Evolutionary conservation across 331 rosid genomes (phyloP), one percentile per base, ranked within the genome.

Genomic region (Saraca asoca): DNA sequence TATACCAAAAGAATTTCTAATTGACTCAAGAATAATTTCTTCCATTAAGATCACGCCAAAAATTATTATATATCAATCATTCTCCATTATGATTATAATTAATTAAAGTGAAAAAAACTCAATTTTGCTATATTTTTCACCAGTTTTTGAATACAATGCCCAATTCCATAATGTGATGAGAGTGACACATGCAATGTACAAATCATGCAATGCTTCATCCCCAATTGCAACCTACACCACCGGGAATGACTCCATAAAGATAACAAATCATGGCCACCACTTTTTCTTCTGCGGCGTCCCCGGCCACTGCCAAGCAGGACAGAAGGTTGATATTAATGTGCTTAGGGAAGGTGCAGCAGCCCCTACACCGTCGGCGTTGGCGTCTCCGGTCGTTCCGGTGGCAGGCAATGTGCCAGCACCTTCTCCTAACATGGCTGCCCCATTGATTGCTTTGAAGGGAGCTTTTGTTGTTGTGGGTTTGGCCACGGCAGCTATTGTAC

Each of bases 251-350:
- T 9, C 91, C 42, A 79, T 87, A 51, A 63, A 71, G 13, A 79
- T 93, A 66, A 81, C 55, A 12, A 73, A 58, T 18, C 57, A 75
- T 72, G 95, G 98, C 50, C 97, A 93, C 51, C 95, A 93, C 58
- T 90, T 82, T 73, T 90, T 82, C 77, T 15, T 93, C 57, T 93
- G 98, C 49, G 98, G 97, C 0, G 88, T 88, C 18, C 95, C 96
- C 5, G 97, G 98, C 5, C 98, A 93, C 58, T 93, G 98, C 61
- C 83, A 87, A 68, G 77, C 88, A 11, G 95, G 98, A 35, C 95
- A 87, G 62, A 93, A 84, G 82, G 83, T 93, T 43, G 96, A 94
- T 68, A 86, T 94, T 9, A 88, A 94, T 5, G 96, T 86, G 45
- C 75, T 58, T 7, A 84, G 62, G 54, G 31, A 24, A 24, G 31